Conservation (phyloP, 768 basidiomycete species). For the Amanita molliuscula region DNA sequence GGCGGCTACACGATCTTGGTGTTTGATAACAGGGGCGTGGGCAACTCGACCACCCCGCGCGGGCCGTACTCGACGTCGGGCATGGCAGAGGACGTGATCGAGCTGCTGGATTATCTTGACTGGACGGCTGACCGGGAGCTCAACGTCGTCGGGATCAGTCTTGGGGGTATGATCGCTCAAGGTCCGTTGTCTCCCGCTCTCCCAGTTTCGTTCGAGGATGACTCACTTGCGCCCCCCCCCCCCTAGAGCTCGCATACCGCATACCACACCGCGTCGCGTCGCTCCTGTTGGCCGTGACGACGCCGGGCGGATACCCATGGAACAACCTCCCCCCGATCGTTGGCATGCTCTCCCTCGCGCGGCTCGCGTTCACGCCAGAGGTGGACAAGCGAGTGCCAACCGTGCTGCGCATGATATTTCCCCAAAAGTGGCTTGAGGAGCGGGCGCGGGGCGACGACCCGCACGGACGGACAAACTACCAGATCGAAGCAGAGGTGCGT, state of each 20-base stretch:
- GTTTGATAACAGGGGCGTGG: conserved; percentile 82
- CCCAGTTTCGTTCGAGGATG: background rate
- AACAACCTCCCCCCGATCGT: conserved; percentile 52
- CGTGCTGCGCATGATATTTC: conserved; percentile 49
- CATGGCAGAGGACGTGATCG: conserved; percentile 70
- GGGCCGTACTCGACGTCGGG: conserved; percentile 75
- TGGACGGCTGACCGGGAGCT: conserved; percentile 57
- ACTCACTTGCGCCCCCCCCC: conserved; percentile 5
- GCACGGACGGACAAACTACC: conserved; percentile 51
- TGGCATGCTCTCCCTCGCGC: conserved; percentile 24
- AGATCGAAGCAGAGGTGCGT: conserved; percentile 46
- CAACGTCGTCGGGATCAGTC: conserved; percentile 63
- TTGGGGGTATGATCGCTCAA: conserved; percentile 83
- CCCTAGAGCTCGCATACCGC: conserved; percentile 52
- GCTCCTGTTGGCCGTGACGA: conserved; percentile 59
- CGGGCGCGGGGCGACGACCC: conserved; percentile 43
- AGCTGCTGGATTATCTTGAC: conserved; percentile 56
- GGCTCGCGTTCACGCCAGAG: conserved; percentile 33
- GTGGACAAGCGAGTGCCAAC: conserved; percentile 36
- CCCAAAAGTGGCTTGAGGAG: conserved; percentile 48
- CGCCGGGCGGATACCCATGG: conserved; percentile 48
- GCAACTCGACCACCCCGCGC: conserved; percentile 56
- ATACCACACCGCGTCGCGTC: conserved; percentile 62
- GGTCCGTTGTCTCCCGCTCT: conserved; percentile 24
- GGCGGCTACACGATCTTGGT: conserved; percentile 51